phyloP scores from a whole-genome alignment of 2,329 filamentous ascomycete genomes.

The Phyllosticta citriasiana region DNA sequence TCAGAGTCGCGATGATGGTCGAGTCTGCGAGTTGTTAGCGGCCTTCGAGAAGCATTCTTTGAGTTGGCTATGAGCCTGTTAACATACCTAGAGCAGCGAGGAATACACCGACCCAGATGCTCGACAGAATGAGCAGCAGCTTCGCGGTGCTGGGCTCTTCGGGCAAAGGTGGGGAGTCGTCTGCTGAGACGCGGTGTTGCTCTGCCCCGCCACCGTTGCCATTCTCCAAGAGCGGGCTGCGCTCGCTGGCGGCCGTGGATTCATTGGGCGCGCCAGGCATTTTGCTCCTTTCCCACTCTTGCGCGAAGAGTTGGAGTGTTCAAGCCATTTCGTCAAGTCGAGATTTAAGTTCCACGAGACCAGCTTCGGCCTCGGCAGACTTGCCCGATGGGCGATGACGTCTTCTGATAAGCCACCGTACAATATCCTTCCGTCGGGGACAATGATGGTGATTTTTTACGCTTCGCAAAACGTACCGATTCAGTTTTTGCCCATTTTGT shows the following conservation, averaged over 20 bases:
- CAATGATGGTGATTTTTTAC: background rate
- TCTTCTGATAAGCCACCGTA: background rate
- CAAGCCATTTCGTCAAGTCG: background rate
- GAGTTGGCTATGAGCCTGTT: background rate
- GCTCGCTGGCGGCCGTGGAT: constrained; percentile 2
- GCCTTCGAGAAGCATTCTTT: constrained; percentile 1
- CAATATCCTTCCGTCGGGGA: background rate
- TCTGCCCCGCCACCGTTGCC: constrained; percentile 1
- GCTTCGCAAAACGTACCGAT: too few species aligned
- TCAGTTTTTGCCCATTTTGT: too few species aligned
- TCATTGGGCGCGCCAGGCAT: background rate
- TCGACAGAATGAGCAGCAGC: constrained; percentile 39
- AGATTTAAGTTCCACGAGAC: background rate
- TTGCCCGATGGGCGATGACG: background rate
- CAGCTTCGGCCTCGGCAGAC: background rate
- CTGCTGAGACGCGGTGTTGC: background rate
- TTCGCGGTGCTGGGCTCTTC: constrained; percentile 38
- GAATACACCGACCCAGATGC: constrained; percentile 45
- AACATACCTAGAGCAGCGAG: constrained; percentile 43
- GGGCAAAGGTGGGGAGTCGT: background rate
- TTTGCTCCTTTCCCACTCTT: background rate
- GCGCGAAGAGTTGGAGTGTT: background rate
- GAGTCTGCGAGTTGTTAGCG: constrained; percentile 42
- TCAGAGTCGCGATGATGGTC: constrained; percentile 78
- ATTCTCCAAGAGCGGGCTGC: constrained; percentile 6